Evolutionary conservation across 1,139 yeast genomes (phyloP), one percentile per base, ranked within the genome.

Genomic region (Trichomonascaceae sp.): DNA sequence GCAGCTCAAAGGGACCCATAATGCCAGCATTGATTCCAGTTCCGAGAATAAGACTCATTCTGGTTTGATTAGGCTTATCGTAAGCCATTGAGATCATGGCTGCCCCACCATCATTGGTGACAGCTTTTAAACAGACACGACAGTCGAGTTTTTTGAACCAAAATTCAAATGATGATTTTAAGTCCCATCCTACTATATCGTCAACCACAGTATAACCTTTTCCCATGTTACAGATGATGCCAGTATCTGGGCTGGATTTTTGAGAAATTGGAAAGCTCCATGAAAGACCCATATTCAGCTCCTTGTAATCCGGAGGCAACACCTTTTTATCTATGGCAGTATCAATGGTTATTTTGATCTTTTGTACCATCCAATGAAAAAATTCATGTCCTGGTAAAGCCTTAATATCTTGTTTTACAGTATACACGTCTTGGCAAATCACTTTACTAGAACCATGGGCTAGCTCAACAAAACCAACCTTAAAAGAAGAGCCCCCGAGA

Each of bases 61-160:
- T 79, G n/a, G 95, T 85, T 6, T 36, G 36, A 56, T 78, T 75
- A 49, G 85, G 78, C 20, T 74, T 65, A 3, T 82, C 72, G 69
- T 88, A 88, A 19, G 95, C 86, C 64, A 89, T 81, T 5, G 95
- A 82, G 57, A 90, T 74, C 59, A 89, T 76, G 7, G 96, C 86
- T 30, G 96, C 96, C 17, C 86, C 91, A 1, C 96, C 87, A 67
- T 90, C 97, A 66, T 90, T 90, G 41, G 95, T 91, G 58, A 90
- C 77, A 0, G 96, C 96, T 20, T 82, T 85, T 45, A 88, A 84
- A 41, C 74, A 70, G 43, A 88, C 88, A 52, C 72, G 72, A 9
- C 69, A 66, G 55, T 84, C 83, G 51, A 85, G 64, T 57, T 84
- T 82, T 3, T 70, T 67, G 46, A 81, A 66, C 47, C 78, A 77